Evolutionary conservation across 2,329 filamentous ascomycete species (phyloP).

Genomic region (Diaporthe sp.): DNA sequence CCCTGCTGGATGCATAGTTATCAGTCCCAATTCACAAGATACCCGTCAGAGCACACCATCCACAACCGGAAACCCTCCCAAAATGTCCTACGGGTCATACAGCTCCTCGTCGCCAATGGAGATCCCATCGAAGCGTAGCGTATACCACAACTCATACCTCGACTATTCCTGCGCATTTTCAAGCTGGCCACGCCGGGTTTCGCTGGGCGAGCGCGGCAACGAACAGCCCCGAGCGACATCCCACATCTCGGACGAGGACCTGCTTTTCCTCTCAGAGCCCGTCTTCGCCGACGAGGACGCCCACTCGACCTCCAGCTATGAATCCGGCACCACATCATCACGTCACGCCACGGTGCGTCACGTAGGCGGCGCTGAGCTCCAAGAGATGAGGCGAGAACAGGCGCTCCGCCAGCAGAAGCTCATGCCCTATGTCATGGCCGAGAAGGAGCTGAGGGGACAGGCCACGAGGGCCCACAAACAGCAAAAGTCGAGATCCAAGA

Average conservation of each 20-base stretch:
- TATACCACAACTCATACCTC: slow-evolving; percentile 43
- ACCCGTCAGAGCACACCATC: slow-evolving; percentile 38
- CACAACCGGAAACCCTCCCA: slow-evolving; percentile 39
- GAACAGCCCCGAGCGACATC: slow-evolving; percentile 59
- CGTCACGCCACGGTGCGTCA: slow-evolving; percentile 42
- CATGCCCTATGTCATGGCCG: slow-evolving; percentile 58
- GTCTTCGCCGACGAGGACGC: slow-evolving; percentile 63
- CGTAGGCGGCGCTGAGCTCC: slow-evolving; percentile 58
- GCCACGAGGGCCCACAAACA: slow-evolving; percentile 51
- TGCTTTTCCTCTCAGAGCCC: slow-evolving; percentile 59
- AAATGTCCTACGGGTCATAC: slow-evolving; percentile 60
- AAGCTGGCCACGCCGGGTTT: slow-evolving; percentile 67
- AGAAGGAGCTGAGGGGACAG: slow-evolving; percentile 65
- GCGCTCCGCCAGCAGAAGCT: slow-evolving; percentile 63
- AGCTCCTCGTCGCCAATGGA: slow-evolving; percentile 61
- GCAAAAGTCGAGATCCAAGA: slow-evolving; percentile 52
- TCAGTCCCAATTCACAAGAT: slow-evolving; percentile 25
- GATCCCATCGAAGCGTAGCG: slow-evolving; percentile 49
- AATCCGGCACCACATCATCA: slow-evolving; percentile 56
- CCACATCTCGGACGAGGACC: slow-evolving; percentile 72
- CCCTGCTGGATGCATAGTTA: too few relatives aligned
- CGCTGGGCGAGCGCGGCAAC: slow-evolving; percentile 56
- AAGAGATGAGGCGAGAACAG: slow-evolving; percentile 62
- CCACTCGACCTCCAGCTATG: slow-evolving; percentile 55
- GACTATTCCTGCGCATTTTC: slow-evolving; percentile 65